Evolutionary conservation across 805 yeast genomes (phyloP).

Genomic region (Kurtzmaniella cleridarum): DNA sequence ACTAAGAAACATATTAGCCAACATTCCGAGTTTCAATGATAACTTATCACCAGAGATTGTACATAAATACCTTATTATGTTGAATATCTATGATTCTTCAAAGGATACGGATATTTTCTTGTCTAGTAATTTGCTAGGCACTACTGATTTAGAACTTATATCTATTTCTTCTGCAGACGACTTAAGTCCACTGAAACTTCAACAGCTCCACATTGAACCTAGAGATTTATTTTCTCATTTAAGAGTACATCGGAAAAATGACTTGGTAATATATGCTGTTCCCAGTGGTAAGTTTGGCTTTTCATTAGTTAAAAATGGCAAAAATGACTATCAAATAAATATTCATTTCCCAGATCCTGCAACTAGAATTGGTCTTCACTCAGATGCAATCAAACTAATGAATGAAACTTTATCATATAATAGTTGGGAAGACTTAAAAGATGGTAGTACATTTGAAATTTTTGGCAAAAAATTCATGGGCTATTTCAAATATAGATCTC

Average conservation of each 20-base stretch:
- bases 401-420: no score
- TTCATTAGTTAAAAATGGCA: slow-evolving; percentile 24
- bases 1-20: not conserved
- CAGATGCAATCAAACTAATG: no score
- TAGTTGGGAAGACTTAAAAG: no score
- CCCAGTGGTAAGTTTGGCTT: not conserved
- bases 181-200: slow-evolving; percentile 6
- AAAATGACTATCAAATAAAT: slow-evolving; percentile 26
- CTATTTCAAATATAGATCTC: slow-evolving; percentile 13
- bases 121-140: slow-evolving; percentile 23
- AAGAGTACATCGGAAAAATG: slow-evolving; percentile 16
- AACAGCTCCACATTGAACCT: not conserved
- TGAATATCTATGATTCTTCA: not conserved
- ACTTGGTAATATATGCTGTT: slow-evolving; percentile 24
- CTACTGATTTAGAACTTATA: slow-evolving; percentile 9
- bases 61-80: not conserved
- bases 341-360: slow-evolving; percentile 41
- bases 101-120: slow-evolving; percentile 18
- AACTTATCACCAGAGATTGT: slow-evolving; percentile 3
- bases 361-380: slow-evolving; percentile 26
- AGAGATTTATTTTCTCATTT: slow-evolving; percentile 29
- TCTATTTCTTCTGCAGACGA: slow-evolving; percentile 16
- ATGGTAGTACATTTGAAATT: slow-evolving; percentile 3
- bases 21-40: not conserved
- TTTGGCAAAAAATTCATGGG: slow-evolving; percentile 12